Evolutionary conservation across 2,329 filamentous ascomycete genomes (phyloP).

Genomic region (Alternaria brassicae): DNA sequence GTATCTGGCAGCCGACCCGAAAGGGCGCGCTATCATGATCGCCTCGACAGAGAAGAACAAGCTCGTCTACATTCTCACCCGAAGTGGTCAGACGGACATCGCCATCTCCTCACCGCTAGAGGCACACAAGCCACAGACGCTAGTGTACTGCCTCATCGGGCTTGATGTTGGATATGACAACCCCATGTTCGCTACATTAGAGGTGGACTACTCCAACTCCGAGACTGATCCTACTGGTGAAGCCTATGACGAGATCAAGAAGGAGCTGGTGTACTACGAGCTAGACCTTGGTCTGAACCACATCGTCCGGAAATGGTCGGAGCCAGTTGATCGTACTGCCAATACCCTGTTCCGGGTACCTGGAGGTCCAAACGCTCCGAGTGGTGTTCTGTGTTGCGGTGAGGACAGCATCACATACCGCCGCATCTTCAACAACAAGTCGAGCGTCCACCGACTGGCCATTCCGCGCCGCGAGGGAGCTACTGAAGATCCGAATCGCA

Average conservation of each 20-base stretch:
- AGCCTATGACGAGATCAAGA: constrained; percentile 82
- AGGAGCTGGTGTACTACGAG: constrained; percentile 95
- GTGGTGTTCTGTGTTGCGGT: constrained; percentile 91
- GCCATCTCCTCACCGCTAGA: constrained; percentile 97
- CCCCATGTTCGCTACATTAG: constrained; percentile 92
- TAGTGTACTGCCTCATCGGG: constrained; percentile 87
- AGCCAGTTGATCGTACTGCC: constrained; percentile 87
- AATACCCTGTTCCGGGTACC: constrained; percentile 94
- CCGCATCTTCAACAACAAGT: constrained; percentile 76
- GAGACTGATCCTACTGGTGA: constrained; percentile 90
- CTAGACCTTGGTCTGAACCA: constrained; percentile 96
- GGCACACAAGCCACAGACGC: constrained; percentile 88
- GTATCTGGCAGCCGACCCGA: constrained; percentile 93
- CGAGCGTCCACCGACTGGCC: constrained; percentile 84
- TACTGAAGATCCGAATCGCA: constrained; percentile 90
- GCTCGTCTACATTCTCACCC: constrained; percentile 96
- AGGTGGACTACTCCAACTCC: constrained; percentile 89
- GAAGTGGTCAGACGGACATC: constrained; percentile 91
- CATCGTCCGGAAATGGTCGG: constrained; percentile 95
- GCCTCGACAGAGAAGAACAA: constrained; percentile 99
- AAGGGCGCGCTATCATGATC: constrained; percentile 92
- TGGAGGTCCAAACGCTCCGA: constrained; percentile 90
- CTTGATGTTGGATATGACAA: constrained; percentile 97
- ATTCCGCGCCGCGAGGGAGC: constrained; percentile 87
- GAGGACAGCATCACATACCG: constrained; percentile 95